Conservation (phyloP, 2,329 filamentous ascomycete species). For the Myriosclerotinia curreyana region DNA sequence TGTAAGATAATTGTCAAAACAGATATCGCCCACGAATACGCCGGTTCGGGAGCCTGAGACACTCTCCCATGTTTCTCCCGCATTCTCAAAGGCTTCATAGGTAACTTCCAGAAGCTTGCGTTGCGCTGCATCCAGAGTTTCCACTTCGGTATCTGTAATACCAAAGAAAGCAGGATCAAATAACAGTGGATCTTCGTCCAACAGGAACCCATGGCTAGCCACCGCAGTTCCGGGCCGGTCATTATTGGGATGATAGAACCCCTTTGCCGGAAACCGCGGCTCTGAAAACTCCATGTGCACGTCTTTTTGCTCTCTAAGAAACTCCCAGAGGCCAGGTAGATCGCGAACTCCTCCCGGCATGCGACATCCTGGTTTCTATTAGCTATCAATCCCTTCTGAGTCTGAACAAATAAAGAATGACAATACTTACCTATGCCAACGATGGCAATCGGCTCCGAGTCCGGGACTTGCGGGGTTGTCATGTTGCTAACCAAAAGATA, state of each 20-base stretch:
- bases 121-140: slow-evolving; percentile 47
- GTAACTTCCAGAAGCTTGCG: slow-evolving; percentile 47
- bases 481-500: background rate
- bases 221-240: background rate
- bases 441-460: slow-evolving; percentile 3
- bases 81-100: slow-evolving; percentile 38
- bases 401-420: background rate
- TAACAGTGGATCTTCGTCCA: background rate
- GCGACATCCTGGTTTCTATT: background rate
- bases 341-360: slow-evolving; percentile 3
- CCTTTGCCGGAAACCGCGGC: slow-evolving; percentile 24
- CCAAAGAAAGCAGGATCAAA: slow-evolving; percentile 33
- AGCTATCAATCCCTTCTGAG: background rate
- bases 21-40: slow-evolving; percentile 32
- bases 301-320: no score
- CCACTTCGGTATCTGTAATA: slow-evolving; percentile 27
- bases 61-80: slow-evolving; percentile 21
- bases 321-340: slow-evolving; percentile 23
- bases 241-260: background rate
- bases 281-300: no score
- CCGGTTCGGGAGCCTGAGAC: slow-evolving; percentile 29
- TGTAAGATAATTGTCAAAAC: slow-evolving; percentile 26
- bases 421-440: background rate
- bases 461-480: background rate
- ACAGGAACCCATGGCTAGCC: background rate